Evolutionary conservation across 192 early-diverging fungal genomes (phyloP), one percentile per base, ranked within the genome.

Genomic region (Coemansia sp.): DNA sequence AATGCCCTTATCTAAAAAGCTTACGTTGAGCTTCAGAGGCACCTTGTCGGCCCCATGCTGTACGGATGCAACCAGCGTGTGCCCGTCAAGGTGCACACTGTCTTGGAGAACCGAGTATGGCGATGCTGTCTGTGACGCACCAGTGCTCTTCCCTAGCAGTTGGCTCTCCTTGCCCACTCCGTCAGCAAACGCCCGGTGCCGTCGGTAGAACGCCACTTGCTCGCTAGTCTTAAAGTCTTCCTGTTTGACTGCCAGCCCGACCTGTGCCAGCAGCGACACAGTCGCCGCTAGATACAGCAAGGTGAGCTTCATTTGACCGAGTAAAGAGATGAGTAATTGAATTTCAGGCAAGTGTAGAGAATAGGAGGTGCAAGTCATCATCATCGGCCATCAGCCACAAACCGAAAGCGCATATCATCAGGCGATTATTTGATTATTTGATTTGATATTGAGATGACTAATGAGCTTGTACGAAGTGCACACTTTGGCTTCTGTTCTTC

Each of bases 201-300:
- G 91, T 11, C 80, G 71, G 75, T 95, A 98, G 73, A 99, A 99
- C 5, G 88, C 89, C 29, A 87, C 86, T 59, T 98, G 91, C 27
- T 87, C 77, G 75, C 95, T 97, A 0, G 83, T 90, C 73, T 95
- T 96, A 71, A 99, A 99, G 74, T 99, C 96, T 65, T 92, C 89
- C 16, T 70, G 73, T 65, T 93, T 93, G 49, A 91, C 87, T 0
- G 88, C 90, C 12, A 55, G 39, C 3, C 47, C 76, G n/a, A 39
- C 72, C 15, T 62, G 69, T 0, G 61, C 62, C 18, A 72, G 47
- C 55, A 76, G 56, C 65, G 70, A 35, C 39, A 59, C 59, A 13
- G 68, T 43, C 4, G 59, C 64, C 2, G 62, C 74, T 12, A 70
- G 50, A 40, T 53, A 70, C 32, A 82, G 32, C 68, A 81, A 6